A percentile compares a stretch with the other conserved stretches of the same genome.
Evolutionary conservation across 306 rosid species (phyloP).

Genomic region (Cucurbita moschata): DNA sequence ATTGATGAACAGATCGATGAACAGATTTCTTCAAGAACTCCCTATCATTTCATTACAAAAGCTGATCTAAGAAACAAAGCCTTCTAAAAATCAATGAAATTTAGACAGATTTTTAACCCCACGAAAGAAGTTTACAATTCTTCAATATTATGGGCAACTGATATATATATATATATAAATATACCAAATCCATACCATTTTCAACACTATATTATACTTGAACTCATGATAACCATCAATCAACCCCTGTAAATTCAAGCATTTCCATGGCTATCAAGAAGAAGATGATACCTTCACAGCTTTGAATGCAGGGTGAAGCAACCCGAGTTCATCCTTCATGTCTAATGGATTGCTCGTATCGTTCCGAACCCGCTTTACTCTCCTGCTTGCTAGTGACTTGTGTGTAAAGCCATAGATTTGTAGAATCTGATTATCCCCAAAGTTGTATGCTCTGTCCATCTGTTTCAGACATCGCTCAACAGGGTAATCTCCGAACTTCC

Average conservation of each 20-base stretch:
- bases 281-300: constrained; percentile 36
- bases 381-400: constrained; percentile 41
- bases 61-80: background rate
- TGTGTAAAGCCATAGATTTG: constrained; percentile 77
- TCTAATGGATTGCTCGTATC: constrained; percentile 58
- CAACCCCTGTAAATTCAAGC: background rate
- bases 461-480: constrained; percentile 75
- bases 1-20: background rate
- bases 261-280: constrained; percentile 2
- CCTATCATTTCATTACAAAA: background rate
- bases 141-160: background rate
- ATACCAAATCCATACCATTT: too few species aligned
- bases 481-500: constrained; percentile 78
- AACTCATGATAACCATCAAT: background rate
- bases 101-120: background rate
- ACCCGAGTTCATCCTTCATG: constrained; percentile 56
- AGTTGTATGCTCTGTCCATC: constrained; percentile 79
- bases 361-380: constrained; percentile 56
- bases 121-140: background rate
- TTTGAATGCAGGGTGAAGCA: constrained; percentile 69
- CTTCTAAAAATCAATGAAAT: constrained; percentile 6
- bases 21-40: background rate
- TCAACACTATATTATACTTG: background rate
- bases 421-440: constrained; percentile 77
- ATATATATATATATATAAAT: background rate